A percentile compares a stretch with the other conserved stretches of the same genome.
These are phyloP conservation scores for Breviolum minutum DNA, from an alignment of 73 alveolate species.

Conservation along the genomic window DNA sequence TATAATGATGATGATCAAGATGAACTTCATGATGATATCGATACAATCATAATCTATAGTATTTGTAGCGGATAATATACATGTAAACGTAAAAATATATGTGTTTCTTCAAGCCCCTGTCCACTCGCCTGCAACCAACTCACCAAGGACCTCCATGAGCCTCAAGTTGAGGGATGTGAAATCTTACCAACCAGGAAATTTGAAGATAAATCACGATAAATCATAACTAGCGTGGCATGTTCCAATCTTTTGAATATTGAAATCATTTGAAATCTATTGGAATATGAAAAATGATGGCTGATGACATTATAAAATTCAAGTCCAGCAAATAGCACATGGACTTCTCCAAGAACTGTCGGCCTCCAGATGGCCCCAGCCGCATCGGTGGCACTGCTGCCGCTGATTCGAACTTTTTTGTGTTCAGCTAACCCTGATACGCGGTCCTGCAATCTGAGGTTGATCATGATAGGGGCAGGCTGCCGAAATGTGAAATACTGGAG, in stretches of 20 bases:
- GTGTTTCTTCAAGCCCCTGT: not conserved
- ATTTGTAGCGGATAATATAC: too few relatives aligned
- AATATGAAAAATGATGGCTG: not conserved
- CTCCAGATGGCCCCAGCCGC: conserved; percentile 83
- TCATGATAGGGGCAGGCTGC: too few relatives aligned
- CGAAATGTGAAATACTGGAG: too few relatives aligned
- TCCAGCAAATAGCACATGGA: not conserved
- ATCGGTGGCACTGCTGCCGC: conserved; percentile 27
- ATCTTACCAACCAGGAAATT: not conserved
- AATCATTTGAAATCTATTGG: not conserved
- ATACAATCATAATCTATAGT: not conserved
- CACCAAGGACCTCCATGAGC: conserved; percentile 57
- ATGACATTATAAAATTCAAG: not conserved
- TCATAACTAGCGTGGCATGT: not conserved
- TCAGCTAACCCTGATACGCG: conserved; percentile 54
- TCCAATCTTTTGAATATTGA: not conserved
- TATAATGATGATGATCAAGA: too few relatives aligned
- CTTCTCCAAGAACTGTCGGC: not conserved
- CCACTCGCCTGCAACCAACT: conserved; percentile 59
- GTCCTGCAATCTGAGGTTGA: conserved; percentile 1
- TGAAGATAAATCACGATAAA: not conserved
- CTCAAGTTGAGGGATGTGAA: not conserved
- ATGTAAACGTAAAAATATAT: too few relatives aligned
- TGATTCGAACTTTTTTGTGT: conserved; percentile 93
- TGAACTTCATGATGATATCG: too few relatives aligned